Conservation (phyloP, 73 alveolate species). For the Loxodes magnus region DNA sequence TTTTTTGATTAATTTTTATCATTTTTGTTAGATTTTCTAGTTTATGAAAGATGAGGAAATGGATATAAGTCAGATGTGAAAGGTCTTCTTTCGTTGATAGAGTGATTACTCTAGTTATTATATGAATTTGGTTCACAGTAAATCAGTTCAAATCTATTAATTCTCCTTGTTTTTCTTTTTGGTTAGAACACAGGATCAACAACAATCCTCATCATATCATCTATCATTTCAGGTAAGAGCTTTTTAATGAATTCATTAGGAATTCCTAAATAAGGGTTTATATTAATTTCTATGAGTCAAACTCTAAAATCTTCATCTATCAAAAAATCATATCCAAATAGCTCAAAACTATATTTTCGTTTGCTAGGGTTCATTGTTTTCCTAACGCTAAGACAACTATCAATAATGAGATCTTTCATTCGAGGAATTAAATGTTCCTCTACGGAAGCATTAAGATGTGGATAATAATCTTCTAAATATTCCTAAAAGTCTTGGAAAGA, state of each 20-base stretch:
- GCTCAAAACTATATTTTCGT: conserved; percentile 75
- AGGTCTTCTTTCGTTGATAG: conserved; percentile 21
- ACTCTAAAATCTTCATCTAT: conserved; percentile 73
- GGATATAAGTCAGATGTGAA: conserved; percentile 20
- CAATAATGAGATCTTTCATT: conserved; percentile 1
- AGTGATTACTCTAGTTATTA: no score
- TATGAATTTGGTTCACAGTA: conserved; percentile 21
- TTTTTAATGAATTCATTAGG: conserved; percentile 58
- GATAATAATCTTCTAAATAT: conserved; percentile 22
- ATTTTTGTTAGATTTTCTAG: no score
- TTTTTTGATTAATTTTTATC: no score
- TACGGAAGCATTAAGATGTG: conserved; percentile 4
- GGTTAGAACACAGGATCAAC: conserved; percentile 14
- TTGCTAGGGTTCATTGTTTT: conserved; percentile 41
- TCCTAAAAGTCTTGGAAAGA: conserved; percentile 44
- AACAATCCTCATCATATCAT: conserved; percentile 31
- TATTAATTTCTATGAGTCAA: conserved; percentile 88
- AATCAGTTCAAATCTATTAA: conserved; percentile 28
- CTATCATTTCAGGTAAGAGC: conserved; percentile 67
- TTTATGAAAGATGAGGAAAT: neutral
- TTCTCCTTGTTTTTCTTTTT: neutral
- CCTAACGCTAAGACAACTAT: conserved; percentile 10
- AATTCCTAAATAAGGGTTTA: conserved; percentile 86
- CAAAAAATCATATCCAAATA: conserved; percentile 88
- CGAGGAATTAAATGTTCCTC: conserved; percentile 5